Evolutionary conservation across 805 yeast genomes (phyloP).

Genomic region (Zygosaccharomyces rouxii): DNA sequence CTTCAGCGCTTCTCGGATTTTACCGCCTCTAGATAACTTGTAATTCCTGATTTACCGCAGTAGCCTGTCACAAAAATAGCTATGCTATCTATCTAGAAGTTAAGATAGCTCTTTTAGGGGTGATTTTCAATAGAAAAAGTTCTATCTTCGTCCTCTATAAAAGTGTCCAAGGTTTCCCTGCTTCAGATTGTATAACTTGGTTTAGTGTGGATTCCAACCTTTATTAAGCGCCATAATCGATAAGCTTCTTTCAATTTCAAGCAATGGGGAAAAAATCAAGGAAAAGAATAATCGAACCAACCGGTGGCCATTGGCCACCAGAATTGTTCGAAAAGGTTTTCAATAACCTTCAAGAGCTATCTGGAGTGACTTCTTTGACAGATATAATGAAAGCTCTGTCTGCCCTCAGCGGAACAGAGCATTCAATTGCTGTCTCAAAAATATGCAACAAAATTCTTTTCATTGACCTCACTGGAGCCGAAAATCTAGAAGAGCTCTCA

Average conservation of each 20-base stretch:
- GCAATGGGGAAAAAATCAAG: background rate
- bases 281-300: background rate
- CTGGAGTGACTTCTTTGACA: conserved; percentile 6
- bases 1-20: too few relatives aligned
- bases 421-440: background rate
- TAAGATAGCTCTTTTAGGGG: too few relatives aligned
- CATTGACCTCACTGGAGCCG: background rate
- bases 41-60: too few relatives aligned
- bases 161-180: too few relatives aligned
- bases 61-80: too few relatives aligned
- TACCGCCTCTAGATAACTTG: too few relatives aligned
- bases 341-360: background rate
- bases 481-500: background rate
- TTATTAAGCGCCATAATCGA: too few relatives aligned
- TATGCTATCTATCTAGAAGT: too few relatives aligned
- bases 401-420: background rate
- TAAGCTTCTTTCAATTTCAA: background rate
- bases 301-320: background rate
- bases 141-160: too few relatives aligned
- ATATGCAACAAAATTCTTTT: background rate
- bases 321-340: background rate
- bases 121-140: too few relatives aligned
- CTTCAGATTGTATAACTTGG: background rate
- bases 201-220: background rate
- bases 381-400: background rate